Evolutionary conservation across 768 basidiomycete species (phyloP), one percentile per base, ranked within the genome.

Genomic region (Ephemerocybe angulata): DNA sequence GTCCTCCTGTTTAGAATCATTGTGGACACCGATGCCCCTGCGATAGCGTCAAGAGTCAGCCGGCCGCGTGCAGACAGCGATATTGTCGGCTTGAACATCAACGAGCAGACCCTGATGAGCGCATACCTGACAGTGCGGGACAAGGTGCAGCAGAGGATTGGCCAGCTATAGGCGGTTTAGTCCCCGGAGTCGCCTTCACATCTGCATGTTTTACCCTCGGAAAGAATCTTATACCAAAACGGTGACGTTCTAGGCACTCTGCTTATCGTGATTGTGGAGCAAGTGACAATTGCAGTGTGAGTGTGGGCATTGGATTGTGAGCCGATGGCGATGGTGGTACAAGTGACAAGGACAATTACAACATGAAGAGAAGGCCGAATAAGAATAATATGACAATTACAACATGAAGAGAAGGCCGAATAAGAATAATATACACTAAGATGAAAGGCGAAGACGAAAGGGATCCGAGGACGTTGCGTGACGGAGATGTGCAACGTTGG

Each of bases 21-120:
- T 60, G 86, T 98, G 19, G 96, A 98, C 72, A 98, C 96, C 0
- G 97, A 99, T 68, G 79, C 95, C 2, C 83, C 92, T 0, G 89
- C 95, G n/a, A 97, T 98, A 66, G 93, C 94, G 0, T 92, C 93
- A 29, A 76, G 97, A 51, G 97, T 98, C 50, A 95, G 90, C 63
- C 76, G 94, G 59, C 92, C 97, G 40, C 87, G 85, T 59, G 87
- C 96, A 15, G 97, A 98, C 70, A 89, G 88, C 33, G 95, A 98
- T 62, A 97, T 99, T 59, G 88, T 95, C 58, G 54, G 54, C 25
- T 41, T 55, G 47, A 55, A 55, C 40, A 96, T 99, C 78, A 98
- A 99, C 77, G 97, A 99, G 74, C 94, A 97, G 74, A 95, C 93
- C 8, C 79, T 97, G 56, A 80, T 96, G 81, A 94, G 77, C 65